These are phyloP conservation scores for Fusarium brevicatenulatum DNA, from an alignment of 2,329 filamentous ascomycete species.

Conservation along the genomic window DNA sequence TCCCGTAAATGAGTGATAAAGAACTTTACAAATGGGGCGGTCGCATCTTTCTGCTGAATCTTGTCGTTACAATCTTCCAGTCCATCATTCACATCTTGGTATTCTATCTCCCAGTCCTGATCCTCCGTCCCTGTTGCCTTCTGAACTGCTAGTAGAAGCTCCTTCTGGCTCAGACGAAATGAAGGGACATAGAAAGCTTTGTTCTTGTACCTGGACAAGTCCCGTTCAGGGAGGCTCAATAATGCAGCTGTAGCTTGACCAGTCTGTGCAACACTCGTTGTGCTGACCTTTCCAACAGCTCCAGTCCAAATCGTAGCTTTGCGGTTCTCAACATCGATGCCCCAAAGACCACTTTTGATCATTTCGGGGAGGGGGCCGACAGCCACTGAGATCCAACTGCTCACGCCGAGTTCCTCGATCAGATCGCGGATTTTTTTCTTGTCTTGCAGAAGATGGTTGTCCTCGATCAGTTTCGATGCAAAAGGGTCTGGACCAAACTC, in stretches of 20 bases:
- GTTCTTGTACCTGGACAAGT: constrained; percentile 11
- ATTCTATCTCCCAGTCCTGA: constrained; percentile 13
- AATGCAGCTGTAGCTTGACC: constrained; percentile 10
- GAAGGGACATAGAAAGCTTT: constrained; percentile 14
- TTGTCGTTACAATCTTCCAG: constrained; percentile 1
- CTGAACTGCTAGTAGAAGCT: constrained; percentile 20
- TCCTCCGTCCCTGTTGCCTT: neutral
- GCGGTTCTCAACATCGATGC: constrained; percentile 1
- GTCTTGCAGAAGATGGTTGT: constrained; percentile 15
- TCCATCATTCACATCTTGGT: neutral
- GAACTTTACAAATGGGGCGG: constrained; percentile 16
- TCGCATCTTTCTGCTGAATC: neutral
- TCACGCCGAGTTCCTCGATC: constrained; percentile 17
- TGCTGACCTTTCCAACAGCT: neutral
- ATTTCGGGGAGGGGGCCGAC: constrained; percentile 17
- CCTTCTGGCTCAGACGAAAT: neutral
- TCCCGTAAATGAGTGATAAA: constrained; percentile 20
- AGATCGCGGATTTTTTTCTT: constrained; percentile 20
- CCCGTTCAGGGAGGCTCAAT: neutral
- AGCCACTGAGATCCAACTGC: constrained; percentile 22
- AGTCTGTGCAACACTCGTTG: neutral
- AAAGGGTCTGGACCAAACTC: constrained; percentile 28
- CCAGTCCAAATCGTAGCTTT: constrained; percentile 14
- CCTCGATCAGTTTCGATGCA: neutral
- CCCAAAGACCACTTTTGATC: constrained; percentile 13